Evolutionary conservation across 2,329 filamentous ascomycete genomes (phyloP), one percentile per base, ranked within the genome.

Genomic region (Aspergillus texensis): DNA sequence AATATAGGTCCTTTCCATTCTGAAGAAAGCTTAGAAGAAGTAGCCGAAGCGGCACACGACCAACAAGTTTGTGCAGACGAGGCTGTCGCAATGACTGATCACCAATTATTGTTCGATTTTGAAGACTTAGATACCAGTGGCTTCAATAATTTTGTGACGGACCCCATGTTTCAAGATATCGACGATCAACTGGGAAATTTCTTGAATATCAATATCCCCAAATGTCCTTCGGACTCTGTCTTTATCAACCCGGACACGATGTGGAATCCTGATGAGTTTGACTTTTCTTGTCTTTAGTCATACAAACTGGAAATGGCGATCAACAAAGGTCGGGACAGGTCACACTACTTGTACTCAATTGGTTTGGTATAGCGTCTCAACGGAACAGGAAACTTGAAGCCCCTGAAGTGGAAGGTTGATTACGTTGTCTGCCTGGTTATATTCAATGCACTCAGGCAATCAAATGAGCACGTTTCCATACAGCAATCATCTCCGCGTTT

Each of bases 111-210:
- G 50, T 58, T 53, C n/a, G 54, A 52, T 14, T 53, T 54, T 43
- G 21, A 21, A 26, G 26, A 63, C 14, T 26, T 59, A 2, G 36
- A 34, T 8, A 26, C 19, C 21, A 52, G 28, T 32, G 46, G 21
- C 10, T 56, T 48, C 4, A n/a, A 21, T 52, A 32, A 50, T 11
- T 34, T 48, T 11, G 32, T 48, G 16, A 57, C 19, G 21, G 57
- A 63, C 16, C 41, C 43, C 16, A 34, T 48, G 30, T 61, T 61
- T 32, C 36, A 50, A 28, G 60, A 63, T 24, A 62, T 65, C n/a
- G 66, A 68, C 48, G 56, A 58, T 16, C 50, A 67, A 24, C 62
- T 68, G 11, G 58, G 55, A 6, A 62, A 68, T 58, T 65, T 68
- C 16, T 55, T 65, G 21, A 59, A 68, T 24, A 61, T 68, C 16